Base-by-base conservation (phyloP, 2,329 filamentous ascomycete species). In the Atkinsonella texensis region DNA sequence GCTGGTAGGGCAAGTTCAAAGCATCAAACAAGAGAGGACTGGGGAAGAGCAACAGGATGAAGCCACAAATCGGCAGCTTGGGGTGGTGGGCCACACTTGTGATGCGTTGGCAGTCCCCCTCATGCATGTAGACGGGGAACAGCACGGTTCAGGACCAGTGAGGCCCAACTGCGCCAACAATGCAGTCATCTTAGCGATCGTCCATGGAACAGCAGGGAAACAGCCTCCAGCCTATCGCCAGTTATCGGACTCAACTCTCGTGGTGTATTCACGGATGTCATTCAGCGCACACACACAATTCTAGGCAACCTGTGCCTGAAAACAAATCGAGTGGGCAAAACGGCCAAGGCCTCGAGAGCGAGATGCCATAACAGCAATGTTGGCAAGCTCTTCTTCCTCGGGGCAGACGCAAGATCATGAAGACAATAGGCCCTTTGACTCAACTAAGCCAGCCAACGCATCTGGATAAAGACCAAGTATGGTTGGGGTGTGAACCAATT, bases 61-160 rank as follows among this genome's bases (percentile, higher is more conserved):
- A 28, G 28, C 28, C 28, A n/a, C 56, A 55, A 55, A 54, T 54
- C 55, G 53, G 53, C 52, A 50, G 54, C 54, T 55, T 57, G 60
- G 52, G 58, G 58, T 58, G 63, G 60, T 39, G 59, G 60, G 61
- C 59, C 62, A 62, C 63, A 66, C 62, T 64, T 56, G 63, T 64
- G 64, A 67, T 67, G 65, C 63, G 65, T 58, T 67, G 65, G 65
- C 65, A 67, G 54, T 57, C 60, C 58, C 75, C 75, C 49, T 46
- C 49, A 77, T 79, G 75, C 75, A 79, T 77, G 23, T 42, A 15
- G 73, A 76, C 73, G 74, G 74, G 72, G 54, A 75, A 48, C 48
- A 77, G 76, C 74, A 77, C 64, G 33, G 46, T 52, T 49, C 38
- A 54, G 52, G 38, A 41, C 53, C 52, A 51, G 53, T 48, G 53